Evolutionary conservation across 2,329 filamentous ascomycete species (phyloP).

Genomic region (Xylariales sp.): DNA sequence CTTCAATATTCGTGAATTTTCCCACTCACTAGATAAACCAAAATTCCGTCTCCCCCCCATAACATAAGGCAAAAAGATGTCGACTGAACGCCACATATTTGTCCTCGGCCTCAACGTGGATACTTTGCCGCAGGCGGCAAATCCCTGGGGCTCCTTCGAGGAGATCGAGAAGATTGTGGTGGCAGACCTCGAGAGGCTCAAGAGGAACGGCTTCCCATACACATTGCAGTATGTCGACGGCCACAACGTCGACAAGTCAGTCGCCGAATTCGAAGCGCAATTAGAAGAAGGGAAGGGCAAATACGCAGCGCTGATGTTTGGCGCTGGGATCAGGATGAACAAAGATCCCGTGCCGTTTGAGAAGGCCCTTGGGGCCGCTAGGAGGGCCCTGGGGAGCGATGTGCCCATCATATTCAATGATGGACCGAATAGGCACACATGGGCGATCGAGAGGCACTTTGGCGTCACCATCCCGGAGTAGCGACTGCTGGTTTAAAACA

Average conservation of each 20-base stretch:
- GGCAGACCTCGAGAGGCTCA: not conserved
- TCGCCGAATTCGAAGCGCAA: not conserved
- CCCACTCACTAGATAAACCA: too few relatives aligned
- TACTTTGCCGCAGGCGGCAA: not conserved
- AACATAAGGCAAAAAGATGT: too few relatives aligned
- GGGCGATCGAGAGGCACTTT: not conserved
- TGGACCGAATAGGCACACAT: not conserved
- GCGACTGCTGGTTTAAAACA: too few relatives aligned
- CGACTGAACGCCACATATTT: not conserved
- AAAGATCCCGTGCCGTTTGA: not conserved
- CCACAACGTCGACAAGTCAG: not conserved
- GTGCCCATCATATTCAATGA: not conserved
- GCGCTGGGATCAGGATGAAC: not conserved
- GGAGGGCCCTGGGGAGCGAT: not conserved
- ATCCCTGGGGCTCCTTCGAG: not conserved
- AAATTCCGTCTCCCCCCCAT: too few relatives aligned
- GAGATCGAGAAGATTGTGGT: not conserved
- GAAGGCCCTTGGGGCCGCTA: not conserved
- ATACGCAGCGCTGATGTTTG: not conserved
- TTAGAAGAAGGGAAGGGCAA: not conserved
- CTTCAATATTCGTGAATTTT: too few relatives aligned
- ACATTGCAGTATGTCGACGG: not conserved
- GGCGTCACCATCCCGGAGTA: too few relatives aligned
- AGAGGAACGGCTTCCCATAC: not conserved
- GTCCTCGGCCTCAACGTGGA: not conserved